phyloP scores from a whole-genome alignment of 805 yeast species.

The Myxozyma lipomycoides region DNA sequence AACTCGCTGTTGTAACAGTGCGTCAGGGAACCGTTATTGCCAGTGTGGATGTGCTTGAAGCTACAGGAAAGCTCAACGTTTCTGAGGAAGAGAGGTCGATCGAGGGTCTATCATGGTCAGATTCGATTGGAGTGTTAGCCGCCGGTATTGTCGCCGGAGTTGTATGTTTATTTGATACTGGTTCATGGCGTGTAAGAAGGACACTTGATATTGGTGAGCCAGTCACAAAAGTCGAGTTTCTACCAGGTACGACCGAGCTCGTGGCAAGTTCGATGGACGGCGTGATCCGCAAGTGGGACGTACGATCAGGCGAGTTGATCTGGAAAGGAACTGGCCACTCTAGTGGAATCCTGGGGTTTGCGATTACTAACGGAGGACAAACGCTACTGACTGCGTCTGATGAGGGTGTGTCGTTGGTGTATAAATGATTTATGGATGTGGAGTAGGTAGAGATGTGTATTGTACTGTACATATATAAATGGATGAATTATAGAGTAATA shows the following conservation, averaged over 20 bases:
- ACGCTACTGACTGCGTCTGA: slow-evolving; percentile 90
- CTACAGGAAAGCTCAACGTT: slow-evolving; percentile 44
- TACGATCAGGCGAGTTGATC: slow-evolving; percentile 73
- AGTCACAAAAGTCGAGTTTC: slow-evolving; percentile 70
- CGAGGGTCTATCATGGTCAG: slow-evolving; percentile 82
- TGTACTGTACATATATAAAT: too few relatives aligned
- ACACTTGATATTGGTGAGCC: slow-evolving; percentile 71
- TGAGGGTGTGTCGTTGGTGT: slow-evolving; percentile 87
- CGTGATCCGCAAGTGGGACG: slow-evolving; percentile 79
- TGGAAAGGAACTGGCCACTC: slow-evolving; percentile 87
- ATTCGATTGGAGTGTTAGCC: slow-evolving; percentile 61
- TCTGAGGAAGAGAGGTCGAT: slow-evolving; percentile 46
- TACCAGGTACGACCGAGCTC: slow-evolving; percentile 50
- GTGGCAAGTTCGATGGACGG: slow-evolving; percentile 82
- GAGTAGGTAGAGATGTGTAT: not conserved
- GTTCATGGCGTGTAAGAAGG: slow-evolving; percentile 81
- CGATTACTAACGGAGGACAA: slow-evolving; percentile 54
- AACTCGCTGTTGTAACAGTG: slow-evolving; percentile 69
- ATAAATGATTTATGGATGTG: slow-evolving; percentile 34
- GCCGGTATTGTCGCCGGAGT: slow-evolving; percentile 88
- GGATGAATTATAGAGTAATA: too few relatives aligned
- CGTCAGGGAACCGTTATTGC: slow-evolving; percentile 70
- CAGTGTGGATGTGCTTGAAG: slow-evolving; percentile 53
- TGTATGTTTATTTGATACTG: slow-evolving; percentile 73
- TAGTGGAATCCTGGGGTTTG: slow-evolving; percentile 89